Evolutionary conservation across 108 stramenopile genomes (phyloP), one percentile per base, ranked within the genome.

Genomic region (Skeletonema menzelii): DNA sequence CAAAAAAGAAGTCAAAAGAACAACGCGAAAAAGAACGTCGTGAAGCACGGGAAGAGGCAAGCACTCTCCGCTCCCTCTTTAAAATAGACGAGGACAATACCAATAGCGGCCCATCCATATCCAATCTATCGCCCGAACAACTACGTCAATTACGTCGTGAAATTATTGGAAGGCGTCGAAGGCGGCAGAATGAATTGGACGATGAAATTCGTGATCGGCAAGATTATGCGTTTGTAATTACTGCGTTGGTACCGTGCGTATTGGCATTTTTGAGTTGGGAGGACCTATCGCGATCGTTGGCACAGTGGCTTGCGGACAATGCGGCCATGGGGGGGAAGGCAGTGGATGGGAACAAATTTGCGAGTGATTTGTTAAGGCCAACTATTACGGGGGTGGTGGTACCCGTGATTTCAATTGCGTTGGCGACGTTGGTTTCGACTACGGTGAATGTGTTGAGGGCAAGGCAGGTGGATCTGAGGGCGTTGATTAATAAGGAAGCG

Each of bases 341-440:
- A 47, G 46, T 47, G 17, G 46, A 47, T 47, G 46, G 46, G 46
- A 47, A 47, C 46, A 47, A 47, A 46, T 79, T 79, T 62, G 72
- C 72, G 14, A 71, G 57, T 32, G 37, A 53, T n/a, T 35, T 79
- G 4, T 30, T 79, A 13, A 8, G 72, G 27, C 77, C 77, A 10
- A 79, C 77, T 34, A 71, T 79, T 46, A 73, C 63, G 15, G 79
- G 79, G 22, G 73, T 75, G n/a, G 79, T 80, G 22, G 71, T 80
- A 35, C 79, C 79, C 6, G 66, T 73, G 5, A 67, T 80, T n/a
- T 67, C 79, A 4, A 75, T 80, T 67, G 79, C 79, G 1, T 44
- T 80, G 32, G 79, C 72, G 5, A 69, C 79, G 35, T 22, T 80
- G 17, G 17, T 80, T 20, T 65, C 79, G 1, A 80, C 67, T 26